Base-by-base conservation (phyloP, 75 land plant species). In the Isoetes taiwanensis region DNA sequence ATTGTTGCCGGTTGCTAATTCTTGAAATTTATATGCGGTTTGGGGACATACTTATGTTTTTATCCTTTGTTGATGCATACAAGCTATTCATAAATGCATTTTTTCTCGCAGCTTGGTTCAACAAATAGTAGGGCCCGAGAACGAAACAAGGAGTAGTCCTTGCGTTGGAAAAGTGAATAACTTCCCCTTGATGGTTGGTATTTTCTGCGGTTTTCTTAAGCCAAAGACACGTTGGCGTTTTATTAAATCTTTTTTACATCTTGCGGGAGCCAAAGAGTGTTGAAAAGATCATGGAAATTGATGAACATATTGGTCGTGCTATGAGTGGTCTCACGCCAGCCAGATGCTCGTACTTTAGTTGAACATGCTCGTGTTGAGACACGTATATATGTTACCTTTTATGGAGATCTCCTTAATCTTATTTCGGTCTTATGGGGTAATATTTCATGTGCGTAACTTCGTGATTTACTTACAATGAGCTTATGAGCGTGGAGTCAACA, bases 241-340 rank as follows among this genome's bases (percentile, higher is more conserved):
- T 4, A 19, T 43, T n/a, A n/a, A n/a, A n/a, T n/a, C n/a, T n/a
- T 37, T 37, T 37, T 14, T 37, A 9, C 11, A 9, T 37, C 38
- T 46, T 63, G 29, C 57, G 82, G 97, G 97, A 90, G 33, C 97
- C 97, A 24, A 80, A 76, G 67, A 86, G 97, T 61, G 95, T 90
- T 5, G 97, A 90, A 64, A 90, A 90, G 68, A 87, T 90, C 20
- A 90, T 90, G 97, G 97, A 90, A 73, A 86, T 90, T 58, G 97
- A 90, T 62, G 75, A 77, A 57, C 97, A 90, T 77, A 78, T 90
- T 30, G 97, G 97, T 2, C 86, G 97, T 76, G 97, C 97, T 3
- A 86, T 86, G 97, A 90, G 97, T 72, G 97, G 97, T 10, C 68
- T 90, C 30, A 83, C 78, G 58, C 94, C 97, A n/a, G n/a, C n/a